These are phyloP conservation scores for Naganishia friedmannii DNA, from an alignment of 768 basidiomycete genomes.

Conservation along the genomic window DNA sequence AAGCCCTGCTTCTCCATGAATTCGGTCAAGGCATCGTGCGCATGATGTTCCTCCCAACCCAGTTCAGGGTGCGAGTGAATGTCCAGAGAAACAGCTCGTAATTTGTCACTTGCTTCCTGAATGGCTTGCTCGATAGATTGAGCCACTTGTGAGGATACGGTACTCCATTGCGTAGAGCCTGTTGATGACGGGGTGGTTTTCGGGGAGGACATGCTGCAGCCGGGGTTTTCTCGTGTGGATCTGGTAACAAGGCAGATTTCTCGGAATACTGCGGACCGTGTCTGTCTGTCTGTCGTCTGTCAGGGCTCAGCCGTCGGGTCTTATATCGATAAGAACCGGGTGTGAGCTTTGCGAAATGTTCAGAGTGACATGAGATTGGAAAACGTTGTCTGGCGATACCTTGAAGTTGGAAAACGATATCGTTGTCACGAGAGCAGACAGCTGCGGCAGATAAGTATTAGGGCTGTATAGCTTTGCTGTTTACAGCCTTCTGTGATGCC, in stretches of 20 bases:
- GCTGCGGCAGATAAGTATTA: neutral
- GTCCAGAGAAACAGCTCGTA: slow-evolving; percentile 24
- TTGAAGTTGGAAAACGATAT: neutral
- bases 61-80: slow-evolving; percentile 29
- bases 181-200: neutral
- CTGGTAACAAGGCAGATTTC: too few species aligned
- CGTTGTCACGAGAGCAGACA: neutral
- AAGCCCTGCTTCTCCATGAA: slow-evolving; percentile 31
- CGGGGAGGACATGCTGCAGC: neutral
- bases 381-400: neutral
- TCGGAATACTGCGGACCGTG: too few species aligned
- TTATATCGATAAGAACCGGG: neutral
- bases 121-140: slow-evolving; percentile 11
- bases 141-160: neutral
- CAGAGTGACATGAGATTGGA: neutral
- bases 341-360: neutral
- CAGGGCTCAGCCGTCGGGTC: neutral
- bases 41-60: slow-evolving; percentile 27
- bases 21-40: slow-evolving; percentile 18
- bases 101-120: slow-evolving; percentile 14
- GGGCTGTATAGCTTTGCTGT: too few species aligned
- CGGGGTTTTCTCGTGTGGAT: neutral
- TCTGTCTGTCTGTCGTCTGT: too few species aligned
- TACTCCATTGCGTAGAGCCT: neutral
- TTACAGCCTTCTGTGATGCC: too few species aligned